Evolutionary conservation across 2,329 filamentous ascomycete species (phyloP).

Genomic region (Aspergillus sp.): DNA sequence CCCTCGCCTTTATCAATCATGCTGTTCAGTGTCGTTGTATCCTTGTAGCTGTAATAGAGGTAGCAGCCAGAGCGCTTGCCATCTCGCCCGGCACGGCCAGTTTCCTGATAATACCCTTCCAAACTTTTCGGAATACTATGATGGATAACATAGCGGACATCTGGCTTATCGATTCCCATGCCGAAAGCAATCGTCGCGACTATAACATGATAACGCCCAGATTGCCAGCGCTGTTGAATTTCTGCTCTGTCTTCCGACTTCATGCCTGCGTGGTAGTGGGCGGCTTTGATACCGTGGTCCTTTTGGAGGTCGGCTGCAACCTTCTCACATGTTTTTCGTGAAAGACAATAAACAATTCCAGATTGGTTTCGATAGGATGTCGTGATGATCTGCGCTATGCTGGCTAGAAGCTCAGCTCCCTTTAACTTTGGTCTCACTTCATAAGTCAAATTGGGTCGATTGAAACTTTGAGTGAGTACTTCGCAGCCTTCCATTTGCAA

Average conservation of each 20-base stretch:
- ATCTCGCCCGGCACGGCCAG: slow-evolving; percentile 88
- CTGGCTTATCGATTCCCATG: slow-evolving; percentile 98
- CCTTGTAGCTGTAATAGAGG: slow-evolving; percentile 78
- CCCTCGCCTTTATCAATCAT: slow-evolving; percentile 83
- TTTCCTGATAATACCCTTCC: slow-evolving; percentile 98
- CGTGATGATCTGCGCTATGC: slow-evolving; percentile 59
- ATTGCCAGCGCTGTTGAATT: slow-evolving; percentile 80
- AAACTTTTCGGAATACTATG: slow-evolving; percentile 89
- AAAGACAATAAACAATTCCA: slow-evolving; percentile 91
- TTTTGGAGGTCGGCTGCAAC: slow-evolving; percentile 65
- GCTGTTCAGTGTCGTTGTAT: slow-evolving; percentile 66
- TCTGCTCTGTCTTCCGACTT: slow-evolving; percentile 60
- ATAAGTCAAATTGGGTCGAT: slow-evolving; percentile 90
- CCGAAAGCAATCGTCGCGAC: slow-evolving; percentile 98
- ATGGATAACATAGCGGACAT: slow-evolving; percentile 95
- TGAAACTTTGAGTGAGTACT: slow-evolving; percentile 88
- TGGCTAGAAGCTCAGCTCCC: slow-evolving; percentile 48
- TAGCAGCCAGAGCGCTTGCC: slow-evolving; percentile 84
- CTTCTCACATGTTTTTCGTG: slow-evolving; percentile 74
- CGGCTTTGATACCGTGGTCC: slow-evolving; percentile 63
- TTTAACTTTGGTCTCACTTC: slow-evolving; percentile 72
- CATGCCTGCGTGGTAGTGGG: slow-evolving; percentile 84
- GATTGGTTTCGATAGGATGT: slow-evolving; percentile 65
- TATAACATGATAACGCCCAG: slow-evolving; percentile 74
- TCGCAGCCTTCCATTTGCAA: slow-evolving; percentile 76